Percentiles rank a stretch among this genome's conserved stretches.
Evolutionary conservation across 371 early-diverging fungal genomes (phyloP).

Genomic region (Rhizomucor pusillus): DNA sequence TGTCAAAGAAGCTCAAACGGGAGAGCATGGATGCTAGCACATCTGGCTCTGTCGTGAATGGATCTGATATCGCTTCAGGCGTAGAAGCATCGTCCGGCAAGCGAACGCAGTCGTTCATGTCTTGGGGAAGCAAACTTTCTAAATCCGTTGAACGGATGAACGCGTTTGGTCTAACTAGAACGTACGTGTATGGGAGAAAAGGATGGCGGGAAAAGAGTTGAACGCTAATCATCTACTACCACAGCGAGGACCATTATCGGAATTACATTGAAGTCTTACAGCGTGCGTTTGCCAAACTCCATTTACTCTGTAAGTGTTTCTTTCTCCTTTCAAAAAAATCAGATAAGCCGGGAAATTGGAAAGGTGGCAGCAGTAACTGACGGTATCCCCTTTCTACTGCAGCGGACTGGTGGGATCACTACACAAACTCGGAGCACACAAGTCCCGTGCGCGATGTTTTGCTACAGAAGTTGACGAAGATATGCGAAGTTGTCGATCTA

Average conservation of each 20-base stretch:
- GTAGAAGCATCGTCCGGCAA: background rate
- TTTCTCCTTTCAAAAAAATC: too few species aligned
- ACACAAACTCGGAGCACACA: slow-evolving; percentile 14
- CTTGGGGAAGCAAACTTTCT: slow-evolving; percentile 47
- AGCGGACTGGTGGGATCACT: slow-evolving; percentile 41
- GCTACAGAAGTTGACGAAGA: slow-evolving; percentile 28
- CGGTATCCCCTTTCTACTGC: background rate
- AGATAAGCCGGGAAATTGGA: slow-evolving; percentile 1
- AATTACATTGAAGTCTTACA: slow-evolving; percentile 42
- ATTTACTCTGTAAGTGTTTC: slow-evolving; percentile 29
- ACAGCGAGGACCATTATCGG: slow-evolving; percentile 48
- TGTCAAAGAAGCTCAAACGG: slow-evolving; percentile 43
- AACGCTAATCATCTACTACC: too few species aligned
- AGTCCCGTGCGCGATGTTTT: slow-evolving; percentile 29
- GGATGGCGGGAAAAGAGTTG: too few species aligned
- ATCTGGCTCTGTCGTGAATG: background rate
- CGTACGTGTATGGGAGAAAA: slow-evolving; percentile 14
- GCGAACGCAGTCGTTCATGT: slow-evolving; percentile 12
- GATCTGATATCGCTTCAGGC: background rate
- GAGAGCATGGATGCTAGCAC: slow-evolving; percentile 22
- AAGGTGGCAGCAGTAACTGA: background rate
- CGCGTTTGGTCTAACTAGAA: slow-evolving; percentile 47
- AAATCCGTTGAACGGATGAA: slow-evolving; percentile 56
- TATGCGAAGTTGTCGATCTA: slow-evolving; percentile 33
- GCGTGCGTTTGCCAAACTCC: slow-evolving; percentile 32